Evolutionary conservation across 106 monocot genomes (phyloP).

Genomic region (Allium sativum): DNA sequence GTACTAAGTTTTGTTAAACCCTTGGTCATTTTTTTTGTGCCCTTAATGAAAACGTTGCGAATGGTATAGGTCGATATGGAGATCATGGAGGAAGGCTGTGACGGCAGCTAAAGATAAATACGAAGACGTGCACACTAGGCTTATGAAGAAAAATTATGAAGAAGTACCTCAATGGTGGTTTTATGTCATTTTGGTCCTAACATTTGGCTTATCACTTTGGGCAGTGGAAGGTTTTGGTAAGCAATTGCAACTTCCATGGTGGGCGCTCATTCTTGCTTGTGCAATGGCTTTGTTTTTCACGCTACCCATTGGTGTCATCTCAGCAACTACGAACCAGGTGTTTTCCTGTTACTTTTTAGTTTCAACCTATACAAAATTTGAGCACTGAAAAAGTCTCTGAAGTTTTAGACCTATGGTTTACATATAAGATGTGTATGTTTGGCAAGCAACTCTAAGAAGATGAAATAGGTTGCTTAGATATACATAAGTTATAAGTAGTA

Average conservation of each 20-base stretch:
- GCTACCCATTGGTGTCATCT: constrained; percentile 77
- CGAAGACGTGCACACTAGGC: constrained; percentile 13
- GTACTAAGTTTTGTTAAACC: too few species aligned
- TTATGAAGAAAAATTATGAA: constrained; percentile 77
- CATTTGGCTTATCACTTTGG: constrained; percentile 33
- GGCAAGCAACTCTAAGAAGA: too few species aligned
- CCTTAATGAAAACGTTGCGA: not conserved
- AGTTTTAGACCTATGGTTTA: too few species aligned
- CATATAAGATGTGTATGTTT: too few species aligned
- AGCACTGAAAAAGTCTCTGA: too few species aligned
- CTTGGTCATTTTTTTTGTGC: not conserved
- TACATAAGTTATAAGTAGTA: too few species aligned
- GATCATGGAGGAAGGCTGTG: constrained; percentile 13
- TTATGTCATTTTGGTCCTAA: constrained; percentile 32
- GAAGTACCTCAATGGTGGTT: constrained; percentile 90
- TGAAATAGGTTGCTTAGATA: too few species aligned
- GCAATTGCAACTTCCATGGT: constrained; percentile 88
- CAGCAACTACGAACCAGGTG: constrained; percentile 59
- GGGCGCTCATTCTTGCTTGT: constrained; percentile 72
- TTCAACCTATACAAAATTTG: not conserved
- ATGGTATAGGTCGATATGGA: constrained; percentile 10
- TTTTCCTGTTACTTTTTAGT: not conserved
- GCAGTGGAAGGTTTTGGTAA: constrained; percentile 43
- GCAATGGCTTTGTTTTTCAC: constrained; percentile 68
- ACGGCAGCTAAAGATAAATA: constrained; percentile 2